A percentile compares a stretch with the other conserved stretches of the same genome.
phyloP scores from a whole-genome alignment of 768 basidiomycete genomes.

The Pleurotus pulmonarius region DNA sequence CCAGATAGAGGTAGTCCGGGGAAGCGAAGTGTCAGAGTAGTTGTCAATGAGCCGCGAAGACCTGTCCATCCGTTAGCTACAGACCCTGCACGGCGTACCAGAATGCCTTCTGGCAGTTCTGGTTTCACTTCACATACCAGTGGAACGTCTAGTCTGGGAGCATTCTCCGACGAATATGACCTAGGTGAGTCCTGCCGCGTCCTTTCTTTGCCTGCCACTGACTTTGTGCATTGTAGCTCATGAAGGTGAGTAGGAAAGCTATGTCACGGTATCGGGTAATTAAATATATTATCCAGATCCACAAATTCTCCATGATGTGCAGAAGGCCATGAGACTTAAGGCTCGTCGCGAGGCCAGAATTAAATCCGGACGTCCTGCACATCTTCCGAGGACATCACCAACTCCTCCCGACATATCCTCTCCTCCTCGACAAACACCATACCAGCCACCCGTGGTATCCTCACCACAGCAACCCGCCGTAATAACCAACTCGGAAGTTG shows the following conservation, averaged over 20 bases:
- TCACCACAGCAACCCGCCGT: constrained; percentile 23
- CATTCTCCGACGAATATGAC: constrained; percentile 76
- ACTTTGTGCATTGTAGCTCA: constrained; percentile 43
- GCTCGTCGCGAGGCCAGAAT: constrained; percentile 70
- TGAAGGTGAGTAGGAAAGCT: constrained; percentile 53
- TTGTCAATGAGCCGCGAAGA: neutral
- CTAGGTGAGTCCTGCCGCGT: constrained; percentile 47
- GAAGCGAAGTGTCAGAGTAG: constrained; percentile 3
- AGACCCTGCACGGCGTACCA: neutral
- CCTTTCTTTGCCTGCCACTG: neutral
- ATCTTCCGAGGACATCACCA: constrained; percentile 16
- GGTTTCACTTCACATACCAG: constrained; percentile 1
- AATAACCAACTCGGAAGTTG: constrained; percentile 46
- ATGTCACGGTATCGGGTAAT: neutral
- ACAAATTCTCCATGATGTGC: constrained; percentile 76
- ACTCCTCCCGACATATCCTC: constrained; percentile 4
- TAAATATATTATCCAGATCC: constrained; percentile 49
- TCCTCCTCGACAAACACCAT: constrained; percentile 20
- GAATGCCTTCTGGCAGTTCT: constrained; percentile 2
- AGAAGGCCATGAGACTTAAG: constrained; percentile 69
- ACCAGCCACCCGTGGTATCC: constrained; percentile 24
- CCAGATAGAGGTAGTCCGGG: neutral
- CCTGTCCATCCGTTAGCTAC: neutral
- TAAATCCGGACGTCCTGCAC: constrained; percentile 20
- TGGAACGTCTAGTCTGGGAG: constrained; percentile 18